Percentiles rank a stretch among this genome's conserved stretches.
Evolutionary conservation across 805 yeast genomes (phyloP).

Genomic region (Ogataea siamensis): DNA sequence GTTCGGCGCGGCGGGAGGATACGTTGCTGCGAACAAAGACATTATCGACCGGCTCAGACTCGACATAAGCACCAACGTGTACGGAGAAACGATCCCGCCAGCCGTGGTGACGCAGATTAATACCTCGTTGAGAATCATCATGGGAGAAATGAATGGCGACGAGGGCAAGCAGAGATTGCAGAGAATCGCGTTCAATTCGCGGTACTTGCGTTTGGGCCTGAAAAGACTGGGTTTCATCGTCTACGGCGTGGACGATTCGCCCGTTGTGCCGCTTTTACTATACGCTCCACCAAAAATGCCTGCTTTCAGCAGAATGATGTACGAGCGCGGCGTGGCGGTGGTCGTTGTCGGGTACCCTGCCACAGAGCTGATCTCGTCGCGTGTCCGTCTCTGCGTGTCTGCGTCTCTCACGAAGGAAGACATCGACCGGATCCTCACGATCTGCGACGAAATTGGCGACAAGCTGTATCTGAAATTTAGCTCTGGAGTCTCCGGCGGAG

Average conservation of each 20-base stretch:
- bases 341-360: slow-evolving; percentile 99
- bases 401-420: slow-evolving; percentile 92
- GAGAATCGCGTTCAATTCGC: slow-evolving; percentile 92
- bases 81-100: slow-evolving; percentile 87
- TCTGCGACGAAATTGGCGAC: slow-evolving; percentile 77
- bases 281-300: slow-evolving; percentile 96
- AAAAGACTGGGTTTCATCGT: slow-evolving; percentile 92
- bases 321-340: slow-evolving; percentile 80
- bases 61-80: slow-evolving; percentile 66
- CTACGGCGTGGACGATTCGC: slow-evolving; percentile 94
- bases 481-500: slow-evolving; percentile 71
- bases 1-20: slow-evolving; percentile 99
- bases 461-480: slow-evolving; percentile 69
- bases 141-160: slow-evolving; percentile 83
- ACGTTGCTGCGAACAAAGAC: slow-evolving; percentile 72
- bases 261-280: slow-evolving; percentile 85
- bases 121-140: slow-evolving; percentile 73
- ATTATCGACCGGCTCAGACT: slow-evolving; percentile 74
- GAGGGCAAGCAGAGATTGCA: slow-evolving; percentile 90
- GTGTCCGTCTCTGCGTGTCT: slow-evolving; percentile 91
- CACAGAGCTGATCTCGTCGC: slow-evolving; percentile 83
- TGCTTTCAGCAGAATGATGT: slow-evolving; percentile 79
- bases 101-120: slow-evolving; percentile 87
- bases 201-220: slow-evolving; percentile 87
- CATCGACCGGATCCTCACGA: slow-evolving; percentile 72